Percentiles rank a stretch among this genome's conserved stretches.
Conservation (phyloP, 805 yeast species). For the Barnettozyma siamensis region DNA sequence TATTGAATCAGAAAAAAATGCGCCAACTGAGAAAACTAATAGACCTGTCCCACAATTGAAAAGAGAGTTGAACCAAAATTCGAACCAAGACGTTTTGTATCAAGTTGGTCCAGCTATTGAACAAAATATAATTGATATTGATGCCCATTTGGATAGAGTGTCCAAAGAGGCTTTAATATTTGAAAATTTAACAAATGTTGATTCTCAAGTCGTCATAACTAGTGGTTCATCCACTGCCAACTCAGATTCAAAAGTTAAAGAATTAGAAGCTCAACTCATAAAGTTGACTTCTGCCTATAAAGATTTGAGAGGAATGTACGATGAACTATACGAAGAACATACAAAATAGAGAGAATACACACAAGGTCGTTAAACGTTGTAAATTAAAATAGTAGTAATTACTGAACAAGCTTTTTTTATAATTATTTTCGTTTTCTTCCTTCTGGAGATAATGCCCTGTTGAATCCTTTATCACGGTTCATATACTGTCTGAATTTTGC, state of each 20-base stretch:
- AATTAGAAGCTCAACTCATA: constrained; percentile 40
- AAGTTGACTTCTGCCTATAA: constrained; percentile 54
- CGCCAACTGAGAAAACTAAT: constrained; percentile 18
- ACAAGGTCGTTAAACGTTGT: too few relatives aligned
- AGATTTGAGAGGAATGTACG: constrained; percentile 54
- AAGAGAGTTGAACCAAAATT: constrained; percentile 45
- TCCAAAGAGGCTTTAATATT: constrained; percentile 49
- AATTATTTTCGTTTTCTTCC: constrained; percentile 12
- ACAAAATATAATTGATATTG: constrained; percentile 33
- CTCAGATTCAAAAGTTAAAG: constrained; percentile 24
- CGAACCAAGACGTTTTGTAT: constrained; percentile 38
- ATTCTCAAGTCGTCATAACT: constrained; percentile 31
- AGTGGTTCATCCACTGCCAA: constrained; percentile 8
- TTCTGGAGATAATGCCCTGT: constrained; percentile 49
- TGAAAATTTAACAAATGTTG: constrained; percentile 34
- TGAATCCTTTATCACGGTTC: constrained; percentile 52
- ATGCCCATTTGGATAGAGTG: constrained; percentile 43
- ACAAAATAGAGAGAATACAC: neutral
- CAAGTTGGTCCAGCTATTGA: constrained; percentile 26
- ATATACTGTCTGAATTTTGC: constrained; percentile 54
- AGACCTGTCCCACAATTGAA: constrained; percentile 57
- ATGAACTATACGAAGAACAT: constrained; percentile 43
- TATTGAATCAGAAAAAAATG: constrained; percentile 7
- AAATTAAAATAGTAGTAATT: too few relatives aligned
- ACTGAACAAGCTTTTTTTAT: too few relatives aligned